A percentile compares a stretch with the other conserved stretches of the same genome.
Conservation (phyloP, 2,329 filamentous ascomycete species). For the Exophiala calicioides region DNA sequence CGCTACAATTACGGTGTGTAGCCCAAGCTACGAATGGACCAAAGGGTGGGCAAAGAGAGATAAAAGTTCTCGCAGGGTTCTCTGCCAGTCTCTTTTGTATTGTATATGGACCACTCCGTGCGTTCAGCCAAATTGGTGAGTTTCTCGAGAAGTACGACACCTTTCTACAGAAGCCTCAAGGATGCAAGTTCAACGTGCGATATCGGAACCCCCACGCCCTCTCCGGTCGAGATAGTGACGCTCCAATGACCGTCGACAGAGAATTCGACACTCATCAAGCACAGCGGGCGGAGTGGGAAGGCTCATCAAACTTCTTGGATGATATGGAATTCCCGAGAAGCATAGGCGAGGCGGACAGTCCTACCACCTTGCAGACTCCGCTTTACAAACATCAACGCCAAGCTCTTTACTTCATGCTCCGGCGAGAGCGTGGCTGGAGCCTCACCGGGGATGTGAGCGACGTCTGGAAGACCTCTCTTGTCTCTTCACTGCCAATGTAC, state of each 20-base stretch:
- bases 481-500: constrained; percentile 7
- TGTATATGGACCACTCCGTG: constrained; percentile 12
- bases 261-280: not conserved
- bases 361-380: not conserved
- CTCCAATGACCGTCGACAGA: not conserved
- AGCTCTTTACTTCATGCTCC: constrained; percentile 47
- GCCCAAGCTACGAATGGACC: too few relatives aligned
- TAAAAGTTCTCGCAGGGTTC: too few relatives aligned
- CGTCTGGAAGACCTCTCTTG: constrained; percentile 37
- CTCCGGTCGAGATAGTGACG: not conserved
- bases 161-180: constrained; percentile 32
- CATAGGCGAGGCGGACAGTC: not conserved
- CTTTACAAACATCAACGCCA: constrained; percentile 43
- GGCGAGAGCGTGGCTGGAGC: constrained; percentile 40
- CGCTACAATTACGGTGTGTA: too few relatives aligned
- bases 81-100: too few relatives aligned
- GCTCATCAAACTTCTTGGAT: not conserved
- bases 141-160: constrained; percentile 31
- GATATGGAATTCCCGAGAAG: not conserved
- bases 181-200: constrained; percentile 29
- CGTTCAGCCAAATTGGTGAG: constrained; percentile 32
- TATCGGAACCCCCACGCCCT: constrained; percentile 34
- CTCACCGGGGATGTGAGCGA: constrained; percentile 34
- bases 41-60: too few relatives aligned
- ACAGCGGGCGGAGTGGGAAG: not conserved